Base-by-base conservation (phyloP, 345 rosid genomes). In the Zanthoxylum bungeanum region DNA sequence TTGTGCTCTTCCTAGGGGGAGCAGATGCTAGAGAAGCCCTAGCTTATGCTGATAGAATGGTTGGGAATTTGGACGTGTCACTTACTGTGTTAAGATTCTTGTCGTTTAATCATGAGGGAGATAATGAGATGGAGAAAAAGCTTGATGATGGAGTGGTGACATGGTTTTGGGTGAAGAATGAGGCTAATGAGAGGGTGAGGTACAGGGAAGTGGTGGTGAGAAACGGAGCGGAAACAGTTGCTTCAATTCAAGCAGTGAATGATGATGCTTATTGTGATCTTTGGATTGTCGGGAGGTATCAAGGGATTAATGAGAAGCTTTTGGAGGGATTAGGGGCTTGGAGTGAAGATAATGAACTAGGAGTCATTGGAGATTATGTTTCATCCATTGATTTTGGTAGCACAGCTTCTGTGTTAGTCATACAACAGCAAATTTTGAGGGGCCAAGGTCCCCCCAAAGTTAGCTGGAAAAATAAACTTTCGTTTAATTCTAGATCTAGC, bases 121-220 rank as follows among this genome's bases (percentile, higher is more conserved):
- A 88, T 11, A 77, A 85, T 10, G 93, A 84, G 69, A 75, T 78
- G 71, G 94, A 90, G 80, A 88, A 83, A 81, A 93, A 90, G 74
- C 80, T 90, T 6, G 91, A 88, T 60, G 96, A 91, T 66, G 91
- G 96, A 17, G 79, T 83, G 39, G 92, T 88, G 30, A 86, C 92
- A 2, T 87, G 88, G 86, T 91, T 93, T 17, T 86, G 92, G 96
- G 88, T 85, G 51, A 87, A 84, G 73, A 90, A 88, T 52, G 96
- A 87, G 66, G 3, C 69, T 9, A 90, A 90, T 10, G 73, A 80
- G 10, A 66, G 88, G 55, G 90, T 91, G 34, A 60, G 37, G 9
- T 93, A 88, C 74, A 80, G 83, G 33, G 94, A 90, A 62, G 87
- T 86, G 33, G 86, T 85, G 44, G 96, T 90, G 52, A 79, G 71